Base-by-base conservation (phyloP, 139 green algal species). In the Closterium sp. region DNA sequence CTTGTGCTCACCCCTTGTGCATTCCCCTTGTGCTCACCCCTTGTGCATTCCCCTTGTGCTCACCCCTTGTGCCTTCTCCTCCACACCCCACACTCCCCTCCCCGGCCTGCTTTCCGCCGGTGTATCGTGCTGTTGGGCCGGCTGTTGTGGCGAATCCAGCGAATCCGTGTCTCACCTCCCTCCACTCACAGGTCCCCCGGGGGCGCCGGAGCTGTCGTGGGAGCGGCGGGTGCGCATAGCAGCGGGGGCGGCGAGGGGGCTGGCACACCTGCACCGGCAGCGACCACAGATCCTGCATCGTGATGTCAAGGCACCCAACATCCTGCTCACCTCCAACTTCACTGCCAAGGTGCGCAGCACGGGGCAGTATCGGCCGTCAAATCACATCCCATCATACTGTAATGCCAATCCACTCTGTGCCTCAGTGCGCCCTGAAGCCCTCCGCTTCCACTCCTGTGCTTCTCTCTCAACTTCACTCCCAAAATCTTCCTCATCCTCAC, bases 211-310 rank as follows among this genome's bases (percentile, higher is more conserved):
- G 45, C 38, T 90, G 42, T 62, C 89, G 34, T 91, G 89, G 89
- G 89, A 38, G 30, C 29, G 45, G 34, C 89, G 89, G 0, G 30
- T 91, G 70, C 29, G 31, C 10, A 91, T 91, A 29, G 89, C 89
- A 21, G 27, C 31, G 89, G 89, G 89, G 21, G 29, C 89, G 30
- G 89, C 89, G 10, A 24, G 89, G 24, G 88, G 91, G n/a, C 50
- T 93, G 87, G 42, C 42, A 10, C 94, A 93, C 88, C 91, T 93
- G 38, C 91, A 93, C 88, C n/a, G 86, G 3, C 28, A 93, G 88
- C n/a, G 42, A 27, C 88, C 88, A 1, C 88, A 90, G 88, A 84
- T 90, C n/a, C 34, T 92, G 73, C 89, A 92, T 6, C 84, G 85
- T 6, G 89, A 92, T 27, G 28, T 92, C 1, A 92, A 92, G 89